Base-by-base conservation (phyloP, 345 rosid genomes). In the Balakata baccata region DNA sequence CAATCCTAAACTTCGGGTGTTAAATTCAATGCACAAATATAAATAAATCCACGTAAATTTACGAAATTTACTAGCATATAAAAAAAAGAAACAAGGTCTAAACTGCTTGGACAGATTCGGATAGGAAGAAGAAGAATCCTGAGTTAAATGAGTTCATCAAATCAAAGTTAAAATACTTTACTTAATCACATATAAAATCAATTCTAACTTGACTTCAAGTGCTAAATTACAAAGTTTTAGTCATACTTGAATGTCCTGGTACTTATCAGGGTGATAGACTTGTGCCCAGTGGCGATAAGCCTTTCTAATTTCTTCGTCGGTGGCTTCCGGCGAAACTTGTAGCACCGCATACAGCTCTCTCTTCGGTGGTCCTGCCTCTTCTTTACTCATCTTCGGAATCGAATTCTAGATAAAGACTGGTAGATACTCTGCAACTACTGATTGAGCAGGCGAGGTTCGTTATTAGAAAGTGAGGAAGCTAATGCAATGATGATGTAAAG, bases 241-340 rank as follows among this genome's bases (percentile, higher is more conserved):
- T 43, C 86, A 45, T 77, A 95, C 99, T 58, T 80, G 91, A 74
- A 83, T 77, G 79, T 88, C 87, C 66, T 90, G 98, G 81, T 83
- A 88, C 79, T 96, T 96, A 71, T 96, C 98, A 11, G 99, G 99
- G 67, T 96, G 99, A 74, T 96, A 96, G 37, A 96, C 87, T 85
- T 93, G 99, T 52, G 99, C 99, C 94, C 92, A 93, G 65, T 91
- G 96, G 23, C 97, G 98, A 80, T 93, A 91, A 74, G 99, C 88
- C 72, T 82, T 88, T 41, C 88, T 81, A 81, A 96, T 91, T 83
- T 96, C 98, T 81, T 96, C 98, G 58, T 88, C 87, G 81, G 98
- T 84, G 37, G 99, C 97, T 2, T 88, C 95, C 34, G 99, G 99
- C 2, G 99, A 89, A 11, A 96, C 82, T 79, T 96, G 91, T 22